These are phyloP conservation scores for Prunus mume DNA, from an alignment of 306 rosid species.

Conservation along the genomic window DNA sequence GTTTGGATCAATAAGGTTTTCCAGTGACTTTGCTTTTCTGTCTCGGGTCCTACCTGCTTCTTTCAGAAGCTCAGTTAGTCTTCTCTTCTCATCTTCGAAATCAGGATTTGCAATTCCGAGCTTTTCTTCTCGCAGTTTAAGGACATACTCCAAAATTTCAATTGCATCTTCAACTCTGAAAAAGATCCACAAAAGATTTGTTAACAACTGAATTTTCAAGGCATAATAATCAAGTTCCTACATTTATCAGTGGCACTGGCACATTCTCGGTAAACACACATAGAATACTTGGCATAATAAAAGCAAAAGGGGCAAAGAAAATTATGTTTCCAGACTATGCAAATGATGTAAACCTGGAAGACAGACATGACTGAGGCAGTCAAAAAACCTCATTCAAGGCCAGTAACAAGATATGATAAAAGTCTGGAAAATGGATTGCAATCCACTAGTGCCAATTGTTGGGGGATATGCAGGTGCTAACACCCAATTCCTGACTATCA, in stretches of 20 bases:
- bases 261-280: not conserved
- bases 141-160: slow-evolving; percentile 88
- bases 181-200: slow-evolving; percentile 16
- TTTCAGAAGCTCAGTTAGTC: slow-evolving; percentile 86
- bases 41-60: slow-evolving; percentile 97
- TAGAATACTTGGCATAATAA: not conserved
- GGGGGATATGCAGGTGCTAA: not conserved
- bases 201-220: slow-evolving; percentile 2
- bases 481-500: not conserved
- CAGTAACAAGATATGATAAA: not conserved
- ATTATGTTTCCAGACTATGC: not conserved
- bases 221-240: slow-evolving; percentile 4
- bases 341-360: not conserved
- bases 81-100: slow-evolving; percentile 90
- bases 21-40: slow-evolving; percentile 88
- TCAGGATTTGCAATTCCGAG: slow-evolving; percentile 96
- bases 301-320: not conserved
- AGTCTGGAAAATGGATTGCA: not conserved
- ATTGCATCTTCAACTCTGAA: slow-evolving; percentile 97
- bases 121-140: slow-evolving; percentile 79
- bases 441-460: not conserved
- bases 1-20: slow-evolving; percentile 88
- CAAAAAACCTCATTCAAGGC: not conserved
- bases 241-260: not conserved
- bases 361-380: not conserved